A percentile compares a stretch with the other conserved stretches of the same genome.
phyloP scores from a whole-genome alignment of 2,329 filamentous ascomycete species.

The Peltaster fructicola region DNA sequence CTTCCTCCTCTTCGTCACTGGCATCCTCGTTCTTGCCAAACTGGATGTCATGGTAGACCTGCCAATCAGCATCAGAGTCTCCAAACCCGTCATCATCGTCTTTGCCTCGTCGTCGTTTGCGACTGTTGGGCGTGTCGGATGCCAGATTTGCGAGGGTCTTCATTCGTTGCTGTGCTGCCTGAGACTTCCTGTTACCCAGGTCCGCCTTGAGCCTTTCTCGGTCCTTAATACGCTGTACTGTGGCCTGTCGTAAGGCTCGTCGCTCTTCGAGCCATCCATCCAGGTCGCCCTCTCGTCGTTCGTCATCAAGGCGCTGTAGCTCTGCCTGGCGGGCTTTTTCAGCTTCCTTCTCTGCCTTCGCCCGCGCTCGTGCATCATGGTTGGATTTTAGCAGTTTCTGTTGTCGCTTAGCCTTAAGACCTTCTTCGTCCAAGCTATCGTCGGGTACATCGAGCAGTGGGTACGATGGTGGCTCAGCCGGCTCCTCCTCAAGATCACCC shows the following conservation, averaged over 20 bases:
- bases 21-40: constrained; percentile 81
- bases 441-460: constrained; percentile 78
- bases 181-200: constrained; percentile 86
- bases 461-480: constrained; percentile 65
- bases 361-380: constrained; percentile 78
- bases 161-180: constrained; percentile 94
- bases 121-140: constrained; percentile 57
- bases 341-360: constrained; percentile 87
- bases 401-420: constrained; percentile 78
- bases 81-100: constrained; percentile 98
- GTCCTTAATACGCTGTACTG: constrained; percentile 77
- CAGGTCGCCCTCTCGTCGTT: constrained; percentile 67
- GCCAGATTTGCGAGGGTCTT: constrained; percentile 93
- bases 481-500: constrained; percentile 60
- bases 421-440: constrained; percentile 80
- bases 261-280: constrained; percentile 77
- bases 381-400: constrained; percentile 89
- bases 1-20: constrained; percentile 84
- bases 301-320: constrained; percentile 65
- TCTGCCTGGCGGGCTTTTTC: constrained; percentile 75
- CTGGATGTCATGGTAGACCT: constrained; percentile 83
- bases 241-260: constrained; percentile 49
- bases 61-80: constrained; percentile 86
- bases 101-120: constrained; percentile 68
- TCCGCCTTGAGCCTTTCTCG: constrained; percentile 85